These are phyloP conservation scores for Epichloe typhina DNA, from an alignment of 2,329 filamentous ascomycete genomes.

Conservation along the genomic window DNA sequence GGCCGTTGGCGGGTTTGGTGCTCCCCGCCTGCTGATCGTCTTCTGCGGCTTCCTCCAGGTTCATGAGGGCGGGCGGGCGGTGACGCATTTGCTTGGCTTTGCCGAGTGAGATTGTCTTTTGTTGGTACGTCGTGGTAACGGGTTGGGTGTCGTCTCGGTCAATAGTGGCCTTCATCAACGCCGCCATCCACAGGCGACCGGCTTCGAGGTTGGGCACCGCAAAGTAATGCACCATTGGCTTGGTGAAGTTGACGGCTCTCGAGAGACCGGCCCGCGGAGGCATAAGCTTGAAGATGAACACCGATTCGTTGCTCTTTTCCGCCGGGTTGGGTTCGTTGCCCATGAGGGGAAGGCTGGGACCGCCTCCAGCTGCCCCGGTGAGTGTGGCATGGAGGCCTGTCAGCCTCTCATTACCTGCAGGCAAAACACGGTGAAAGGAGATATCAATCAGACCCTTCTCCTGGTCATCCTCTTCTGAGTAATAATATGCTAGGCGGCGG, in stretches of 20 bases:
- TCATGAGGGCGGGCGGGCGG: constrained; percentile 79
- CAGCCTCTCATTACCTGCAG: constrained; percentile 80
- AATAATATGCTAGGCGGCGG: constrained; percentile 86
- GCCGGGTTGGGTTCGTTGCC: constrained; percentile 25
- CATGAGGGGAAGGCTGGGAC: constrained; percentile 43
- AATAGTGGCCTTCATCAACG: constrained; percentile 96
- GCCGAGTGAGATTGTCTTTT: constrained; percentile 85
- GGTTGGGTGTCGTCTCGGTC: constrained; percentile 72
- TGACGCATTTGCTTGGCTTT: constrained; percentile 83
- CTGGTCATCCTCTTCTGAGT: constrained; percentile 80
- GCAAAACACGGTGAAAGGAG: constrained; percentile 90
- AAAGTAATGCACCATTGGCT: constrained; percentile 95
- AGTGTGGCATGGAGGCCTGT: constrained; percentile 85
- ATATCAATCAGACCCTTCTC: constrained; percentile 97
- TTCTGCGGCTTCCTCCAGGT: constrained; percentile 34
- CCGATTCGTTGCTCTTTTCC: constrained; percentile 47
- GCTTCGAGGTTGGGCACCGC: constrained; percentile 82
- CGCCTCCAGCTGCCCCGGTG: constrained; percentile 59
- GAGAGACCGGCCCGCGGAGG: constrained; percentile 79
- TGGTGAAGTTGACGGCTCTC: constrained; percentile 91
- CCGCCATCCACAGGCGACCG: constrained; percentile 94
- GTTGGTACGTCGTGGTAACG: constrained; percentile 86
- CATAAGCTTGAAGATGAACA: constrained; percentile 97
- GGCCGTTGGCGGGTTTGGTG: constrained; percentile 20
- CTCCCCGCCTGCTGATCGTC: constrained; percentile 12